phyloP scores from a whole-genome alignment of 768 basidiomycete genomes.

The Gloeophyllum trabeum region DNA sequence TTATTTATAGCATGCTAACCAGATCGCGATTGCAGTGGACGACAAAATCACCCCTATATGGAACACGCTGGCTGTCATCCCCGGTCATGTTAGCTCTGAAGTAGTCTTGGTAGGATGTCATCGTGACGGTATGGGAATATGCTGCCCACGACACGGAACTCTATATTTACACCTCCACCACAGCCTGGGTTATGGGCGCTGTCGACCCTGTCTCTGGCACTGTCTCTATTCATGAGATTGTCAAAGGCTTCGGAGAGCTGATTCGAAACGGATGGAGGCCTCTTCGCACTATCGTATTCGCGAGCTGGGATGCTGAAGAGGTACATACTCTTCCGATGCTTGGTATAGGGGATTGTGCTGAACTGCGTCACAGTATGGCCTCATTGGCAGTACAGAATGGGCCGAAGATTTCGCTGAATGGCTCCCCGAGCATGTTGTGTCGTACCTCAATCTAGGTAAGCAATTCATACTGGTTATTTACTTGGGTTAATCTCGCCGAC shows the following conservation, averaged over 20 bases:
- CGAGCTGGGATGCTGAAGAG: slow-evolving; percentile 77
- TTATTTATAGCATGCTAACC: neutral
- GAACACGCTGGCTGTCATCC: slow-evolving; percentile 80
- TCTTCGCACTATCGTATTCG: slow-evolving; percentile 62
- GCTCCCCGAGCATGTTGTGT: slow-evolving; percentile 69
- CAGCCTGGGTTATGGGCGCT: slow-evolving; percentile 68
- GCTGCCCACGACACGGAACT: neutral
- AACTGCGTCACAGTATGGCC: slow-evolving; percentile 34
- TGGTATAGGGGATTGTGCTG: neutral
- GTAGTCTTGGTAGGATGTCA: slow-evolving; percentile 83
- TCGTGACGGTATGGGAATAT: slow-evolving; percentile 57
- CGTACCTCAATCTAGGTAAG: slow-evolving; percentile 73
- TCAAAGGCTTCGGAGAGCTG: slow-evolving; percentile 69
- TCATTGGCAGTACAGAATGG: slow-evolving; percentile 86
- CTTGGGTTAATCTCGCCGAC: neutral
- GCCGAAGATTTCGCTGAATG: slow-evolving; percentile 85
- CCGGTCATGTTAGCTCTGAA: slow-evolving; percentile 76
- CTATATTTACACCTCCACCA: neutral
- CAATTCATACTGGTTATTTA: neutral
- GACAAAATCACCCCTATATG: slow-evolving; percentile 79
- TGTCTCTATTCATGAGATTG: slow-evolving; percentile 64
- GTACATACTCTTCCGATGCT: slow-evolving; percentile 15
- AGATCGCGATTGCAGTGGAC: slow-evolving; percentile 35
- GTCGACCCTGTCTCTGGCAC: slow-evolving; percentile 76
- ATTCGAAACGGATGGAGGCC: slow-evolving; percentile 75